A percentile compares a stretch with the other conserved stretches of the same genome.
Conservation (phyloP, 2,329 filamentous ascomycete species). For the Phyllosticta citriasiana region DNA sequence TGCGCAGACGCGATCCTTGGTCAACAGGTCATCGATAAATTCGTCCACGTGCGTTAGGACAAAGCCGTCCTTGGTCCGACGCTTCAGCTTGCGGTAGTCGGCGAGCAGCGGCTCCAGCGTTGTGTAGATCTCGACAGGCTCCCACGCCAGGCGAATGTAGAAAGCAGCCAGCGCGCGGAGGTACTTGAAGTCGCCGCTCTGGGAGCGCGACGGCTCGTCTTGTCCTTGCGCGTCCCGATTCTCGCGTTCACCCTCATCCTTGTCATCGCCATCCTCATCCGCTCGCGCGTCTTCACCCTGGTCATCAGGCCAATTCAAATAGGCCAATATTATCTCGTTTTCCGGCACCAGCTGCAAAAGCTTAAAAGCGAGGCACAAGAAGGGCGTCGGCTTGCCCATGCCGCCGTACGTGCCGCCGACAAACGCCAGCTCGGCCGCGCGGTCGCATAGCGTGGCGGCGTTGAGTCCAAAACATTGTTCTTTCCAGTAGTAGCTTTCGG, state of each 20-base stretch:
- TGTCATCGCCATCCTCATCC: constrained; percentile 34
- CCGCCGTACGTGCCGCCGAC: constrained; percentile 82
- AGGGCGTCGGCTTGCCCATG: constrained; percentile 79
- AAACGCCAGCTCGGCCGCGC: constrained; percentile 73
- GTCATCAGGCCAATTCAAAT: constrained; percentile 65
- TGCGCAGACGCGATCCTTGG: constrained; percentile 80
- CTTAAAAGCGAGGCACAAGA: constrained; percentile 91
- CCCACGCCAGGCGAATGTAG: constrained; percentile 82
- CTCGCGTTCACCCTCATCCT: constrained; percentile 14
- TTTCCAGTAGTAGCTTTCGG: constrained; percentile 95
- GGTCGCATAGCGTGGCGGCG: constrained; percentile 68
- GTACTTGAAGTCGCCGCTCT: constrained; percentile 53
- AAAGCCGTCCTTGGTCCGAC: constrained; percentile 65
- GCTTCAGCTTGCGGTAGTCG: constrained; percentile 74
- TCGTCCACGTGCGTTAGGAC: constrained; percentile 75
- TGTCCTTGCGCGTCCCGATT: constrained; percentile 14
- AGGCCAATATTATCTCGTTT: constrained; percentile 68
- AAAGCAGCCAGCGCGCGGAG: constrained; percentile 82
- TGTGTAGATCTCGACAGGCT: constrained; percentile 68
- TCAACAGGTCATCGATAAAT: constrained; percentile 85
- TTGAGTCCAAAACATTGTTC: constrained; percentile 97
- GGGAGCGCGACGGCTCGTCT: constrained; percentile 11
- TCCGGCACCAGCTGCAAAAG: constrained; percentile 77
- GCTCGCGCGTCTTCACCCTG: constrained; percentile 47
- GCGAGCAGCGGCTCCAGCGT: constrained; percentile 73